These are phyloP conservation scores for Cynanchum wilfordii DNA, from an alignment of 257 asterid species.

Conservation along the genomic window DNA sequence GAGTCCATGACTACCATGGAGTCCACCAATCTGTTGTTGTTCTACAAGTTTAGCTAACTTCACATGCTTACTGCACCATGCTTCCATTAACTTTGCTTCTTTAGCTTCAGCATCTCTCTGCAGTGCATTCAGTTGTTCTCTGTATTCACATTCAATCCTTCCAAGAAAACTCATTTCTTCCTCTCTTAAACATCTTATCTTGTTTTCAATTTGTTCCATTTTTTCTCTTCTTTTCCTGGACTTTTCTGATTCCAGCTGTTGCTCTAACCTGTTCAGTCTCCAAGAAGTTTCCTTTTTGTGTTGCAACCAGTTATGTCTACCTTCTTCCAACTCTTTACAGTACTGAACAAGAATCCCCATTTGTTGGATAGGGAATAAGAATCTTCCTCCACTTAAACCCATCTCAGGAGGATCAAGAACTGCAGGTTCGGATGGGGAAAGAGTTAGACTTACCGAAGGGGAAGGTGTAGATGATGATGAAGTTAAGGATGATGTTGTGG, in stretches of 20 bases:
- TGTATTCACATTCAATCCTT: constrained; percentile 56
- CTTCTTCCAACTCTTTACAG: constrained; percentile 64
- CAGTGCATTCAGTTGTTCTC: constrained; percentile 48
- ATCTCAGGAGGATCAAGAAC: constrained; percentile 33
- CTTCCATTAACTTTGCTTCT: constrained; percentile 64
- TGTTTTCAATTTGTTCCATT: constrained; percentile 53
- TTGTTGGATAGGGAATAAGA: constrained; percentile 36
- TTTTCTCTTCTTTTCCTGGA: constrained; percentile 55
- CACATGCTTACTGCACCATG: constrained; percentile 51
- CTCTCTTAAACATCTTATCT: constrained; percentile 46
- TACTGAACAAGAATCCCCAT: constrained; percentile 42
- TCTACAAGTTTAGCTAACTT: constrained; percentile 48
- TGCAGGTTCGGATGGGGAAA: constrained; percentile 57
- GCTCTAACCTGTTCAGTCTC: constrained; percentile 75
- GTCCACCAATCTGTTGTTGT: constrained; percentile 46
- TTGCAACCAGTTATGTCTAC: constrained; percentile 55
- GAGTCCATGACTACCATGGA: constrained; percentile 26
- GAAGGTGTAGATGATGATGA: constrained; percentile 47
- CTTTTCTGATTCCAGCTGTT: constrained; percentile 68
- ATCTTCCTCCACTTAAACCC: constrained; percentile 11
- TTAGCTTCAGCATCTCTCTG: constrained; percentile 65
- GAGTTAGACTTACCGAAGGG: constrained; percentile 61
- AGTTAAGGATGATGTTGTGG: constrained; percentile 44
- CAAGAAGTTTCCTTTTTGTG: constrained; percentile 73
- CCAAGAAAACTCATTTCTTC: constrained; percentile 51